Conservation (phyloP, 2,329 filamentous ascomycete genomes). For the Elsinoe arachidis region DNA sequence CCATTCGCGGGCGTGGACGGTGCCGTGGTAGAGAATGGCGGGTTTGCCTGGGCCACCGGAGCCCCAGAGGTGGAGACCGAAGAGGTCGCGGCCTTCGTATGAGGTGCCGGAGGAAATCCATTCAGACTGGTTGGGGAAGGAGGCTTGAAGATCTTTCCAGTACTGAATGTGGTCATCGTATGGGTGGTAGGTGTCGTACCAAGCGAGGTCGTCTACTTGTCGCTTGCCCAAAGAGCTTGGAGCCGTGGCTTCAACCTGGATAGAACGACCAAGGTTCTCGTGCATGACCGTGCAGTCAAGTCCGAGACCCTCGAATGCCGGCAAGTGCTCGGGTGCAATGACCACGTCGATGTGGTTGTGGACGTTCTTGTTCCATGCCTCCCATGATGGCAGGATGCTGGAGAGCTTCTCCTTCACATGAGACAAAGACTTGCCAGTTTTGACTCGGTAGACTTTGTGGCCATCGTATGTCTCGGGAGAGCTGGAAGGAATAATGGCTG, state of each 20-base stretch:
- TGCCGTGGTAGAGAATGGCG: conserved; percentile 4
- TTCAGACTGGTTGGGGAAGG: conserved; percentile 40
- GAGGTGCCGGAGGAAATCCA: conserved; percentile 42
- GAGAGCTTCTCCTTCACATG: conserved; percentile 13
- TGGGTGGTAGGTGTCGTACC: conserved; percentile 47
- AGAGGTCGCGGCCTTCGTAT: conserved; percentile 6
- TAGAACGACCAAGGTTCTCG: conserved; percentile 36
- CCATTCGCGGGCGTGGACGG: conserved; percentile 8
- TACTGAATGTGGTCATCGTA: conserved; percentile 46
- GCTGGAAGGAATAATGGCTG: conserved; percentile 2
- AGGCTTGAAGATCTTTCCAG: conserved; percentile 38
- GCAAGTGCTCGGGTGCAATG: conserved; percentile 13
- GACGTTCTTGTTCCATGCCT: conserved; percentile 16
- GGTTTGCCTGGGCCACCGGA: conserved; percentile 6
- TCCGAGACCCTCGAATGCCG: conserved; percentile 26
- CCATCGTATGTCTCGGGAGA: neutral
- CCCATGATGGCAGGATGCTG: conserved; percentile 13
- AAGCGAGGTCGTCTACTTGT: conserved; percentile 29
- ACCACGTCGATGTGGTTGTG: conserved; percentile 18
- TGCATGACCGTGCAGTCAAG: conserved; percentile 33
- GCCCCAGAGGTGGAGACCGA: conserved; percentile 7
- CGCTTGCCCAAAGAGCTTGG: neutral
- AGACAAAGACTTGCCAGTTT: conserved; percentile 3
- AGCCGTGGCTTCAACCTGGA: conserved; percentile 29
- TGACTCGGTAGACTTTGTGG: conserved; percentile 1